These are phyloP conservation scores for Citrullus colocynthis DNA, from an alignment of 306 rosid genomes.

Conservation along the genomic window DNA sequence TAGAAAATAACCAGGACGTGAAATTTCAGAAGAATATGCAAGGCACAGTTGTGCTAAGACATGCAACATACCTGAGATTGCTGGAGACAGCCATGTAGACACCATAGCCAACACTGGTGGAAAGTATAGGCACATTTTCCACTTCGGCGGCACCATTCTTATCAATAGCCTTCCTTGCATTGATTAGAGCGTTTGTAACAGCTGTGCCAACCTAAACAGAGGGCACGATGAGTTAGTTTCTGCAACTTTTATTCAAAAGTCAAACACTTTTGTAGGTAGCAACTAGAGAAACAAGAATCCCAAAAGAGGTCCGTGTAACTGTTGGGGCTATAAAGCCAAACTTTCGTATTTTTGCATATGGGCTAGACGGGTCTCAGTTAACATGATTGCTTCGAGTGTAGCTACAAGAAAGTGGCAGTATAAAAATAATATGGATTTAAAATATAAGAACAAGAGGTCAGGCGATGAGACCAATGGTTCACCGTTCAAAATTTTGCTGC, in stretches of 20 bases:
- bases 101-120: conserved; percentile 86
- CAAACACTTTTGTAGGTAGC: background rate
- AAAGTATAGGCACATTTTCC: conserved; percentile 67
- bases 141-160: conserved; percentile 58
- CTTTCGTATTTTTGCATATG: background rate
- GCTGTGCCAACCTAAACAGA: conserved; percentile 68
- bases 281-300: background rate
- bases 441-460: too few species aligned
- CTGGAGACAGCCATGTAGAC: conserved; percentile 92
- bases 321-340: background rate
- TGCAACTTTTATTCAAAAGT: background rate
- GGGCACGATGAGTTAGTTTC: background rate
- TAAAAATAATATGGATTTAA: too few species aligned
- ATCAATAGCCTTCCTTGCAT: conserved; percentile 60
- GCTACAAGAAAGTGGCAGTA: background rate
- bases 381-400: background rate
- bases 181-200: conserved; percentile 67
- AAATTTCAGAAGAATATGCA: background rate
- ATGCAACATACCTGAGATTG: conserved; percentile 57
- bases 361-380: background rate
- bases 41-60: background rate
- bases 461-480: background rate
- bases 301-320: background rate
- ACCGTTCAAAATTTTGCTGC: background rate
- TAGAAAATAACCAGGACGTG: background rate